phyloP scores from a whole-genome alignment of 169 alveolate species.

The Hepatocystis sp. region DNA sequence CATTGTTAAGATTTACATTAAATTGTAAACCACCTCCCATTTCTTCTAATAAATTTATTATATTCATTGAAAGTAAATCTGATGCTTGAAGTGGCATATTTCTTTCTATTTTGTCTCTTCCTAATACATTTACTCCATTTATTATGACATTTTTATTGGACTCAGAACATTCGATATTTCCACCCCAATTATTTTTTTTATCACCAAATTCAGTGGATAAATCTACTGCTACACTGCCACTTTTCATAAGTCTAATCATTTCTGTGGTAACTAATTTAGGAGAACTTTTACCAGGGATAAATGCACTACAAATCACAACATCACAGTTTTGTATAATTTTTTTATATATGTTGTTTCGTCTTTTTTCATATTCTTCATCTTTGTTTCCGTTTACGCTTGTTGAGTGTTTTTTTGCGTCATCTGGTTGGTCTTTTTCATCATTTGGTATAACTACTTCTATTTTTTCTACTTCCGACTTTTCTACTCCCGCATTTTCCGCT shows the following conservation, averaged over 20 bases:
- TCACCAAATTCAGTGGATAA: constrained; percentile 90
- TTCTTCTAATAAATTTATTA: constrained; percentile 84
- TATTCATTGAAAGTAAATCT: constrained; percentile 89
- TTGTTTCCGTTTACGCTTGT: constrained; percentile 48
- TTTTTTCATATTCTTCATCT: constrained; percentile 76
- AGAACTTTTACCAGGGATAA: constrained; percentile 93
- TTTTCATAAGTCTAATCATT: constrained; percentile 88
- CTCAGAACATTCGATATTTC: constrained; percentile 89
- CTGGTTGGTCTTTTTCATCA: constrained; percentile 86
- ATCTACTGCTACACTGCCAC: constrained; percentile 93
- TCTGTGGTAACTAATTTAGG: constrained; percentile 91
- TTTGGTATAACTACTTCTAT: too few relatives aligned
- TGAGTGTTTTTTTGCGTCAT: constrained; percentile 44
- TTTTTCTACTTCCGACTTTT: too few relatives aligned
- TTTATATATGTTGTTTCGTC: constrained; percentile 86
- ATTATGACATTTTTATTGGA: constrained; percentile 83
- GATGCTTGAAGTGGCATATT: constrained; percentile 91
- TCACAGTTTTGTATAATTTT: constrained; percentile 90
- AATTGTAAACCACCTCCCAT: constrained; percentile 86
- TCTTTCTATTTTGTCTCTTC: constrained; percentile 90
- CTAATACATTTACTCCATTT: constrained; percentile 91
- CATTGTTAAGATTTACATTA: constrained; percentile 83
- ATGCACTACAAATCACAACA: constrained; percentile 93
- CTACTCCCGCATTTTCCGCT: too few relatives aligned
- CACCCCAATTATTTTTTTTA: constrained; percentile 89